phyloP scores from a whole-genome alignment of 2,329 filamentous ascomycete species.

The Colletotrichum sp. region DNA sequence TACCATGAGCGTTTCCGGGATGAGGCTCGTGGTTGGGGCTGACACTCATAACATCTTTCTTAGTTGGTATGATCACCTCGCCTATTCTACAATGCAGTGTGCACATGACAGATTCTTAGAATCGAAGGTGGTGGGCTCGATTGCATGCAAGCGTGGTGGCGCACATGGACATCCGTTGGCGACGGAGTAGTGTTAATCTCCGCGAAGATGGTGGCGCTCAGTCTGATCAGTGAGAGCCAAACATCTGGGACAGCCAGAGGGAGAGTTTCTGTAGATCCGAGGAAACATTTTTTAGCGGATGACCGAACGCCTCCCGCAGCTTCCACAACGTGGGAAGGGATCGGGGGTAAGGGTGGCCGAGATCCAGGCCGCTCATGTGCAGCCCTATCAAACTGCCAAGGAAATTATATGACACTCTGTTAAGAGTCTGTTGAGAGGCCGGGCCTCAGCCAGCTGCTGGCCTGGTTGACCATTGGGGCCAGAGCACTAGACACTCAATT shows the following conservation, averaged over 20 bases:
- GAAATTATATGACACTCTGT: not conserved
- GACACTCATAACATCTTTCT: not conserved
- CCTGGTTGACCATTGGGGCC: not conserved
- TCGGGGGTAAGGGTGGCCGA: not conserved
- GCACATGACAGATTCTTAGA: not conserved
- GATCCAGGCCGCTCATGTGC: not conserved
- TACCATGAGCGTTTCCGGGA: not conserved
- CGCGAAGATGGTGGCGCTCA: not conserved
- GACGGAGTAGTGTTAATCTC: no score
- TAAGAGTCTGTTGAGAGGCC: not conserved
- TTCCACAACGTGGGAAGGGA: not conserved
- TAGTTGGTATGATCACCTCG: not conserved
- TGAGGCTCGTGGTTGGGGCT: not conserved
- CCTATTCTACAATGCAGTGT: not conserved
- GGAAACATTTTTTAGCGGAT: not conserved
- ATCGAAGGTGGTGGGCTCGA: not conserved
- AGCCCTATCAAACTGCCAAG: not conserved
- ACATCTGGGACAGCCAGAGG: not conserved
- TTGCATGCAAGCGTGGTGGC: not conserved
- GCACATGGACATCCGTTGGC: not conserved
- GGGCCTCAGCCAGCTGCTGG: not conserved
- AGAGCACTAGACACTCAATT: not conserved
- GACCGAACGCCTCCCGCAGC: not conserved
- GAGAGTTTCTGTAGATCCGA: not conserved
- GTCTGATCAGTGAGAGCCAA: not conserved